Conservation (phyloP, 2,329 filamentous ascomycete genomes). For the Falciphora oryzae region DNA sequence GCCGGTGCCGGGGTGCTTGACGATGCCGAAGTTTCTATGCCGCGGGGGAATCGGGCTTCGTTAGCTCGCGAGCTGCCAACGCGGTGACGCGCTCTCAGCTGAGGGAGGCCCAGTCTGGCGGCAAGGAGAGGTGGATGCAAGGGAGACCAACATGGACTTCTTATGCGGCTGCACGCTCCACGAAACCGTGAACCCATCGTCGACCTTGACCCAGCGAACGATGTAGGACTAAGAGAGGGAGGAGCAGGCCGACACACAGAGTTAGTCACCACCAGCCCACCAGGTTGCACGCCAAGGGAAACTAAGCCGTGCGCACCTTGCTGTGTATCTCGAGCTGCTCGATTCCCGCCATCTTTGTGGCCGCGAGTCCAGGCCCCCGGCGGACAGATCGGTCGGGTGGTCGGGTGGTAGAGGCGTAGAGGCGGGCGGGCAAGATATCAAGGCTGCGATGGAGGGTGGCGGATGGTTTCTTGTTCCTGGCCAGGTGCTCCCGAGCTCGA, state of each 20-base stretch:
- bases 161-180: constrained; percentile 98
- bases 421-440: not conserved
- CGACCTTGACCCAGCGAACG: constrained; percentile 92
- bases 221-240: constrained; percentile 74
- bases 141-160: constrained; percentile 69
- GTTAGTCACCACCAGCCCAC: constrained; percentile 10
- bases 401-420: not conserved
- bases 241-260: constrained; percentile 3
- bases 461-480: not conserved
- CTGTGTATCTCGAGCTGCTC: constrained; percentile 96
- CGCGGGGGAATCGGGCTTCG: not conserved
- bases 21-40: constrained; percentile 83
- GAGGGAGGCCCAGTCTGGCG: no score
- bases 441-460: not conserved
- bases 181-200: constrained; percentile 84
- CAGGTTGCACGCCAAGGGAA: not conserved
- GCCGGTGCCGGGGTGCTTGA: constrained; percentile 85
- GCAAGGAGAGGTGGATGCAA: not conserved
- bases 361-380: not conserved
- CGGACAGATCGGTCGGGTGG: not conserved
- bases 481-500: not conserved
- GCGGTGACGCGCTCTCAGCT: no score
- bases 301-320: constrained; percentile 60
- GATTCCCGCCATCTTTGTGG: constrained; percentile 71
- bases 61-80: constrained; percentile 10